Conservation (phyloP, 1,284 basidiomycete species). For the Agaricales sp. region DNA sequence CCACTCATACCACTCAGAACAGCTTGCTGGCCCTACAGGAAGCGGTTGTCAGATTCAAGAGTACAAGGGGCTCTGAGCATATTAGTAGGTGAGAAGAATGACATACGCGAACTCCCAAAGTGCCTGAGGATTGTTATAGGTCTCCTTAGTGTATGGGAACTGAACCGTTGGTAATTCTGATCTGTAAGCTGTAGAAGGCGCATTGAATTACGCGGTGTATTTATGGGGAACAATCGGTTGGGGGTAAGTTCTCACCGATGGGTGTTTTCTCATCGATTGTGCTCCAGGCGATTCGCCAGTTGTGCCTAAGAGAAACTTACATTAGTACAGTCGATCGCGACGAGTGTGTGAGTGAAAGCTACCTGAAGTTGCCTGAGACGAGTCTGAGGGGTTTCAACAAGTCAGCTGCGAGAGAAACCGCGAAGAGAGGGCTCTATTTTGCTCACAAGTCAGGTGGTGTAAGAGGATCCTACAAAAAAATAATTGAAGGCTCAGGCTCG, state of each 20-base stretch:
- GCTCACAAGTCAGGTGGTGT: conserved; percentile 49
- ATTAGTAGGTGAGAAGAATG: background rate
- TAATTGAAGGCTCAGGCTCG: background rate
- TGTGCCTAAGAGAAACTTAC: conserved; percentile 23
- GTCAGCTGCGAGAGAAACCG: conserved; percentile 1
- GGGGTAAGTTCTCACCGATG: conserved; percentile 24
- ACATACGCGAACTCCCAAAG: conserved; percentile 49
- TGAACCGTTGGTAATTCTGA: conserved; percentile 26
- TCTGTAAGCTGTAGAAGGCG: conserved; percentile 19
- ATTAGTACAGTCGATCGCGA: background rate
- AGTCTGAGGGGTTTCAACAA: conserved; percentile 22
- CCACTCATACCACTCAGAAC: no score
- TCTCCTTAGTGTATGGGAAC: conserved; percentile 50
- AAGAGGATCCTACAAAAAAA: conserved; percentile 36
- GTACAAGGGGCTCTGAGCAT: background rate
- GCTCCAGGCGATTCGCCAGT: conserved; percentile 49
- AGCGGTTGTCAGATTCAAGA: background rate
- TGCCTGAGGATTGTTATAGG: conserved; percentile 53
- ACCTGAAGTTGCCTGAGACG: conserved; percentile 42
- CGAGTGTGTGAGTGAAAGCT: conserved; percentile 7
- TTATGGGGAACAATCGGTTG: background rate
- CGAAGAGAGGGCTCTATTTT: background rate
- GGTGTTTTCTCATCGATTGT: conserved; percentile 30
- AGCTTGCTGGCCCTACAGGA: background rate
- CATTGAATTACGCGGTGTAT: no score